These are phyloP conservation scores for Nicotiana tabacum DNA, from an alignment of 257 asterid species.

Conservation along the genomic window DNA sequence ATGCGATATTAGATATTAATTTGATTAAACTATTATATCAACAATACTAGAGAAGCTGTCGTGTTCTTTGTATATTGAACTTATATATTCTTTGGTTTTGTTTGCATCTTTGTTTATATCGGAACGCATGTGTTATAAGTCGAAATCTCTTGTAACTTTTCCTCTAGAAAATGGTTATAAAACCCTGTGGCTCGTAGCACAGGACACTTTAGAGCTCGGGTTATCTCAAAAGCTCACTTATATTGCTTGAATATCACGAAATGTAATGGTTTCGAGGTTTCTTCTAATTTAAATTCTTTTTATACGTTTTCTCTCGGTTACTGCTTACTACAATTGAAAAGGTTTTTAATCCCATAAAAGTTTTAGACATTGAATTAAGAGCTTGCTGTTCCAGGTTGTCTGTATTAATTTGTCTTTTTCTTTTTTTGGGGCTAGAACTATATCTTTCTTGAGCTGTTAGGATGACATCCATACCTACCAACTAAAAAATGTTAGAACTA, in stretches of 20 bases:
- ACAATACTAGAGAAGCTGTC: background rate
- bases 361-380: background rate
- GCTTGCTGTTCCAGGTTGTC: conserved; percentile 17
- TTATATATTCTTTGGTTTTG: no score
- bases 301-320: no score
- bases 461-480: conserved; percentile 29
- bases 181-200: conserved; percentile 13
- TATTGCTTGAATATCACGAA: conserved; percentile 3
- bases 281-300: background rate
- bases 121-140: background rate
- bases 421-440: background rate
- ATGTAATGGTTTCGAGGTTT: background rate
- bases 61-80: background rate
- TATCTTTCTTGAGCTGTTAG: conserved; percentile 16
- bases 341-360: background rate
- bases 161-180: background rate
- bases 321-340: background rate
- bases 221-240: background rate
- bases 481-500: background rate
- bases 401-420: background rate
- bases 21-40: no score
- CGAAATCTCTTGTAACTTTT: background rate
- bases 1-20: no score
- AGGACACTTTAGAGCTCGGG: conserved; percentile 3
- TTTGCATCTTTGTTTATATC: no score